A percentile compares a stretch with the other conserved stretches of the same genome.
phyloP scores from a whole-genome alignment of 2,329 filamentous ascomycete species.

The Alternaria arbusti region DNA sequence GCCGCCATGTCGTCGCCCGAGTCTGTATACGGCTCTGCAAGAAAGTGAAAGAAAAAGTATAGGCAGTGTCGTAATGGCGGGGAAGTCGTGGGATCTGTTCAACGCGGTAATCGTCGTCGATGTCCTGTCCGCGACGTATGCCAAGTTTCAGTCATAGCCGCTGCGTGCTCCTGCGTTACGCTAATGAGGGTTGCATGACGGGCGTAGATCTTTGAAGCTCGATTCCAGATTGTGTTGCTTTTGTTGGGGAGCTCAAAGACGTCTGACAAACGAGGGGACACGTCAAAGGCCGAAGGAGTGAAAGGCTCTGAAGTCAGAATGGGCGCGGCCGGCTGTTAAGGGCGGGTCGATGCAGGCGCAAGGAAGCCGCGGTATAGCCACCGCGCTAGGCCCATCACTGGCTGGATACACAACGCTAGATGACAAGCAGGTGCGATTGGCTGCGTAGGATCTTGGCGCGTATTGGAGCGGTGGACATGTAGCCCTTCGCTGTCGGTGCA shows the following conservation, averaged over 20 bases:
- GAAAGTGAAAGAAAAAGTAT: not conserved
- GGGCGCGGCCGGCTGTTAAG: constrained; percentile 20
- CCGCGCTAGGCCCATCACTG: constrained; percentile 15
- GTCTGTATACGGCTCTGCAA: not conserved
- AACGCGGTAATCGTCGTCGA: constrained; percentile 23
- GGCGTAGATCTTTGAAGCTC: constrained; percentile 6
- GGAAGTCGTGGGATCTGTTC: constrained; percentile 12
- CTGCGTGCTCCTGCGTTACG: constrained; percentile 11
- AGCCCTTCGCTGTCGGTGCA: constrained; percentile 11
- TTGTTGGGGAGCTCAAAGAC: not conserved
- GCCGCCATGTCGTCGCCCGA: constrained; percentile 20
- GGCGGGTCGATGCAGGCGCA: constrained; percentile 20
- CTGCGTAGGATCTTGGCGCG: constrained; percentile 10
- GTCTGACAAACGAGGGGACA: constrained; percentile 13
- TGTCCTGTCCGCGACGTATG: constrained; percentile 19
- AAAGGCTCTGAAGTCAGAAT: constrained; percentile 12
- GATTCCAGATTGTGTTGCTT: constrained; percentile 1
- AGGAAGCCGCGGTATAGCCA: constrained; percentile 22
- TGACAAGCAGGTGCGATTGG: constrained; percentile 11
- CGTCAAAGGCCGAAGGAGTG: constrained; percentile 5
- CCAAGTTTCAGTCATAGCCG: constrained; percentile 25
- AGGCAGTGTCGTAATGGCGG: constrained; percentile 5
- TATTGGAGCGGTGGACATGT: constrained; percentile 7
- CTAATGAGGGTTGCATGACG: constrained; percentile 14
- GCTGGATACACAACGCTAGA: constrained; percentile 6